Percentiles rank a stretch among this genome's conserved stretches.
These are phyloP conservation scores for Mycena capillaripes DNA, from an alignment of 768 basidiomycete genomes.

Conservation along the genomic window DNA sequence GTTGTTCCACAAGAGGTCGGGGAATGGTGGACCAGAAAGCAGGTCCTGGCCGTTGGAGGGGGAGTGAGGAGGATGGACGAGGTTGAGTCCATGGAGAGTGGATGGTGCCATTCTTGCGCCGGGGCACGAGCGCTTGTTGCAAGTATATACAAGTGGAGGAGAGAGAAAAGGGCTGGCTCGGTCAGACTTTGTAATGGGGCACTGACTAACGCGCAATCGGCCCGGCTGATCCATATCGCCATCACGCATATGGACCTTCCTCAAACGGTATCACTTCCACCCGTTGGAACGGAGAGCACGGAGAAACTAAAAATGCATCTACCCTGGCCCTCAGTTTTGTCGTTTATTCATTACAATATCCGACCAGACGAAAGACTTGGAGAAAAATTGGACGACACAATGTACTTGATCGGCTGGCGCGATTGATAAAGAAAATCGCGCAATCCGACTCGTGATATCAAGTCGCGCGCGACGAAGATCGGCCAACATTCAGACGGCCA, in stretches of 20 bases:
- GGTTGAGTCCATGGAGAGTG: slow-evolving; percentile 84
- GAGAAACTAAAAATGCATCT: too few species aligned
- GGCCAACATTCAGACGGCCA: too few species aligned
- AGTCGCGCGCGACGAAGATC: background rate
- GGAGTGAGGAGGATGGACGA: slow-evolving; percentile 69
- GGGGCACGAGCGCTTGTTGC: background rate
- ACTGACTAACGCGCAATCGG: slow-evolving; percentile 5
- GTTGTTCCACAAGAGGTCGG: slow-evolving; percentile 89
- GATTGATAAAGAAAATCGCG: slow-evolving; percentile 18
- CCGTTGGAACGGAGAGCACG: too few species aligned
- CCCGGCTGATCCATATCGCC: background rate
- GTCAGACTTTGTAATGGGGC: background rate
- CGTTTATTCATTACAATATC: too few species aligned
- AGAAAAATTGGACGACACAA: too few species aligned
- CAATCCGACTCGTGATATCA: slow-evolving; percentile 14
- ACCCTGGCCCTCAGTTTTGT: too few species aligned
- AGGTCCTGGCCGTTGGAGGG: slow-evolving; percentile 67
- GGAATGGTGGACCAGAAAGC: slow-evolving; percentile 73
- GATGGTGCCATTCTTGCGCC: slow-evolving; percentile 66
- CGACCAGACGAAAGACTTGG: too few species aligned
- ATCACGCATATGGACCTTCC: background rate
- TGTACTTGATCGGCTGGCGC: background rate
- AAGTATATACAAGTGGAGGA: slow-evolving; percentile 12
- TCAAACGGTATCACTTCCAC: too few species aligned
- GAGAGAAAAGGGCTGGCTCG: background rate